These are phyloP conservation scores for Volvariella surrecta DNA, from an alignment of 1,284 basidiomycete genomes.

Conservation along the genomic window DNA sequence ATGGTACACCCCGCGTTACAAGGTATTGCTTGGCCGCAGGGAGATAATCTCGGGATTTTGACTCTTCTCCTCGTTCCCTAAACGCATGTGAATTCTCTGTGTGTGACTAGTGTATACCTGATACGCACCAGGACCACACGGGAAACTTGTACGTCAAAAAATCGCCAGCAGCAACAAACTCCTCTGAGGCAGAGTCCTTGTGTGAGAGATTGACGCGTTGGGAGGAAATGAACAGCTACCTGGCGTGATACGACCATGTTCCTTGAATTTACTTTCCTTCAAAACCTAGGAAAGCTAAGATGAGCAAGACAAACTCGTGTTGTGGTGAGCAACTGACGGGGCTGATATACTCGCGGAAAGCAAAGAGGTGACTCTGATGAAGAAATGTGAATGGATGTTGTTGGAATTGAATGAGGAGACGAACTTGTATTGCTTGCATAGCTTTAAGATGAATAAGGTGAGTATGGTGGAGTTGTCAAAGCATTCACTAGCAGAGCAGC, in stretches of 20 bases:
- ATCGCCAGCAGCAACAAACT: slow-evolving; percentile 93
- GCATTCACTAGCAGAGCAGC: background rate
- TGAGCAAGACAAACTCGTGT: slow-evolving; percentile 14
- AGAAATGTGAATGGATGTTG: slow-evolving; percentile 32
- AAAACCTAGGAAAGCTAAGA: slow-evolving; percentile 57
- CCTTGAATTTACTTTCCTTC: slow-evolving; percentile 98
- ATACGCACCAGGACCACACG: slow-evolving; percentile 83
- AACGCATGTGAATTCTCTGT: background rate
- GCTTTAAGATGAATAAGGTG: slow-evolving; percentile 3
- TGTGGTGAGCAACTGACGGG: slow-evolving; percentile 49
- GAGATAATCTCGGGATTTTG: slow-evolving; percentile 84
- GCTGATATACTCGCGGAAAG: slow-evolving; percentile 92
- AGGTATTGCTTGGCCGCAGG: slow-evolving; percentile 96
- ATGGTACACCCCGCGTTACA: slow-evolving; percentile 88
- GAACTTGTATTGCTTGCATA: slow-evolving; percentile 70
- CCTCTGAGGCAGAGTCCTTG: slow-evolving; percentile 50
- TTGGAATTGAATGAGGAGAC: slow-evolving; percentile 10
- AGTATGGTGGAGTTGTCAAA: slow-evolving; percentile 2
- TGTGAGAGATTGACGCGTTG: slow-evolving; percentile 13
- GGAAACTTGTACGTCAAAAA: slow-evolving; percentile 95
- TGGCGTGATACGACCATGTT: slow-evolving; percentile 93
- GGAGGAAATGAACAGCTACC: slow-evolving; percentile 36
- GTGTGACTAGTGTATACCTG: background rate
- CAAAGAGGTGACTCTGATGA: slow-evolving; percentile 73
- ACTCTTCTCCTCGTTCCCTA: slow-evolving; percentile 86